Evolutionary conservation across 768 basidiomycete species (phyloP).

Genomic region (Tulasnella sp.): DNA sequence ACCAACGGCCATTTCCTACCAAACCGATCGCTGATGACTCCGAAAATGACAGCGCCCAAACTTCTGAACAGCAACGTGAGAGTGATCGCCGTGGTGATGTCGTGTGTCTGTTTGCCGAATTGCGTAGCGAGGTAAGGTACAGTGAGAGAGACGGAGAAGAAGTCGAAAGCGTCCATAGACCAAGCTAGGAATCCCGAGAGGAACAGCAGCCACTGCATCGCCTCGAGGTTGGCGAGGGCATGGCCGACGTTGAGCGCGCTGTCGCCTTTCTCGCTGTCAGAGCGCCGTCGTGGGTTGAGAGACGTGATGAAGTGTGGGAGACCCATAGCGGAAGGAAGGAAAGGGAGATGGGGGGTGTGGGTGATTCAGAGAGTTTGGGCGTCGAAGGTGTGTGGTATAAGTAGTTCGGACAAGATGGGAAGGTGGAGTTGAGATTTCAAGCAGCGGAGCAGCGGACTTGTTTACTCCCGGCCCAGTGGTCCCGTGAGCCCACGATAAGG

Average conservation of each 20-base stretch:
- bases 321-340: neutral
- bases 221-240: neutral
- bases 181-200: constrained; percentile 69
- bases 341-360: neutral
- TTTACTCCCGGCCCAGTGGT: neutral
- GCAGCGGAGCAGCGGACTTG: no score
- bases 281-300: neutral
- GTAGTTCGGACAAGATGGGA: neutral
- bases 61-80: constrained; percentile 88
- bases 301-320: neutral
- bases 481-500: neutral
- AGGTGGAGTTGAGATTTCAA: neutral
- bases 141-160: constrained; percentile 44
- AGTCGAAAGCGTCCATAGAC: constrained; percentile 81
- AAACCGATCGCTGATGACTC: constrained; percentile 61
- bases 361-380: neutral
- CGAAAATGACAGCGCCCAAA: constrained; percentile 26
- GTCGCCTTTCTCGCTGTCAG: neutral
- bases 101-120: constrained; percentile 10
- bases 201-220: constrained; percentile 45
- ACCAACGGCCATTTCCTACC: constrained; percentile 93
- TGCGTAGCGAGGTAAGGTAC: constrained; percentile 22
- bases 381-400: neutral
- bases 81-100: constrained; percentile 65
- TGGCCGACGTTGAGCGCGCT: neutral